These are phyloP conservation scores for Fusarium sp. DNA, from an alignment of 2,329 filamentous ascomycete genomes.

Conservation along the genomic window DNA sequence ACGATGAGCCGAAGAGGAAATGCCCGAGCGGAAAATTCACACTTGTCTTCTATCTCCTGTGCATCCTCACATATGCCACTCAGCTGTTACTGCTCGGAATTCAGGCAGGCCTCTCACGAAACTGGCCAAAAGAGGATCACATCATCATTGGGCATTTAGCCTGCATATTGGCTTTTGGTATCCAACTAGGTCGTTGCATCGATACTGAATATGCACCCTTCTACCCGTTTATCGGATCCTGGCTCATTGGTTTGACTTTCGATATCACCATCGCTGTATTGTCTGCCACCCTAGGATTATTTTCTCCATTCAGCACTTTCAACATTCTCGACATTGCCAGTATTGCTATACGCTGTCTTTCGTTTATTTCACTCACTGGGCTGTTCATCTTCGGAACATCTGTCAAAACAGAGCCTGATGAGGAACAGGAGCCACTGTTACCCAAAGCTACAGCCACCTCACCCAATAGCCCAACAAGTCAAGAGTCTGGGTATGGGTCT, in stretches of 20 bases:
- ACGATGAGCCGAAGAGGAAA: constrained; percentile 28
- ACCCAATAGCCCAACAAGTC: constrained; percentile 43
- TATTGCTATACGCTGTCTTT: constrained; percentile 36
- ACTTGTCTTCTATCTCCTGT: constrained; percentile 59
- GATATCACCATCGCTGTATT: constrained; percentile 63
- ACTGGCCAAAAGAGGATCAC: constrained; percentile 61
- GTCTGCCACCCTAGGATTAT: constrained; percentile 17
- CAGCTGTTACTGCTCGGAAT: constrained; percentile 59
- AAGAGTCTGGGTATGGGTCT: constrained; percentile 57
- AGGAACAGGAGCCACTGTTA: constrained; percentile 71
- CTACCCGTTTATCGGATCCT: constrained; percentile 74
- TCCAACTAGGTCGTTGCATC: constrained; percentile 67
- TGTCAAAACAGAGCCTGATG: constrained; percentile 56
- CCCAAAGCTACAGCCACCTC: constrained; percentile 47
- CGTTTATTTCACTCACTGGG: constrained; percentile 35
- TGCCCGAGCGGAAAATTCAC: constrained; percentile 41
- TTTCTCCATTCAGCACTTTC: constrained; percentile 24
- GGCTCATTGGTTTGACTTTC: constrained; percentile 68
- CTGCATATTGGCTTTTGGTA: constrained; percentile 73
- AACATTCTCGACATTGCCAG: constrained; percentile 45
- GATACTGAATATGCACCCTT: constrained; percentile 66
- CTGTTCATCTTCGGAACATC: constrained; percentile 29
- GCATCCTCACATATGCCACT: constrained; percentile 61
- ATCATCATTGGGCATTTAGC: constrained; percentile 69
- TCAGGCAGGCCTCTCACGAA: constrained; percentile 51